phyloP scores from a whole-genome alignment of 352 stramenopile genomes.

The Pythium utonaiense region DNA sequence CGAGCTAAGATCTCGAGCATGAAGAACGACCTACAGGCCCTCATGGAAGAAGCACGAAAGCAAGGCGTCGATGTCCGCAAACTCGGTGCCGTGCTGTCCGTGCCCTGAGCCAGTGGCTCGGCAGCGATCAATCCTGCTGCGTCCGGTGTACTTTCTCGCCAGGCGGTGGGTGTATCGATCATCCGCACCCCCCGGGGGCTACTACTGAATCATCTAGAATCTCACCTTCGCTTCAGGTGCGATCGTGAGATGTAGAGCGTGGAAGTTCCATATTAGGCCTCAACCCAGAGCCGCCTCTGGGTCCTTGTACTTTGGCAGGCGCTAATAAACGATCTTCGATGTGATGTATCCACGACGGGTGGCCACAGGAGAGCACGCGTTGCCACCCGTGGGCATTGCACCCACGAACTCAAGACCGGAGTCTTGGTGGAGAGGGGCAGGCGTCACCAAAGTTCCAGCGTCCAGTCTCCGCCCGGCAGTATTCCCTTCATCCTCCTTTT shows the following conservation, averaged over 20 bases:
- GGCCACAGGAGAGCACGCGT: too few species aligned
- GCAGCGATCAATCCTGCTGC: too few species aligned
- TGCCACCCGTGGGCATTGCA: too few species aligned
- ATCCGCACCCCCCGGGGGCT: neutral
- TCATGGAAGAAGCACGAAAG: slow-evolving; percentile 65
- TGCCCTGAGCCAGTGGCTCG: too few species aligned
- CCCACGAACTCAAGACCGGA: too few species aligned
- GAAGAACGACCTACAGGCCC: slow-evolving; percentile 55
- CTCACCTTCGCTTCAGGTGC: too few species aligned
- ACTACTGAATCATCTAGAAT: neutral
- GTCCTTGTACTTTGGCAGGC: neutral
- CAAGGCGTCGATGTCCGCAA: slow-evolving; percentile 68
- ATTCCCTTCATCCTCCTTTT: neutral
- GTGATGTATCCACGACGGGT: neutral
- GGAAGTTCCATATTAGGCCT: too few species aligned
- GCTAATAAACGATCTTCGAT: neutral
- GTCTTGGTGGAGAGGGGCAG: too few species aligned
- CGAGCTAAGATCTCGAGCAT: slow-evolving; percentile 53
- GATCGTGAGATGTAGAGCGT: too few species aligned
- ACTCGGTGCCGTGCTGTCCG: slow-evolving; percentile 32
- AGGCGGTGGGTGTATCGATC: neutral
- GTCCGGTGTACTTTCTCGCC: neutral
- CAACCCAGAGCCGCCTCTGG: neutral
- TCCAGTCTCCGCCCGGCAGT: too few species aligned
- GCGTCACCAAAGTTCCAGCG: too few species aligned